These are phyloP conservation scores for Cyanodermella asteris DNA, from an alignment of 2,329 filamentous ascomycete genomes.

Conservation along the genomic window DNA sequence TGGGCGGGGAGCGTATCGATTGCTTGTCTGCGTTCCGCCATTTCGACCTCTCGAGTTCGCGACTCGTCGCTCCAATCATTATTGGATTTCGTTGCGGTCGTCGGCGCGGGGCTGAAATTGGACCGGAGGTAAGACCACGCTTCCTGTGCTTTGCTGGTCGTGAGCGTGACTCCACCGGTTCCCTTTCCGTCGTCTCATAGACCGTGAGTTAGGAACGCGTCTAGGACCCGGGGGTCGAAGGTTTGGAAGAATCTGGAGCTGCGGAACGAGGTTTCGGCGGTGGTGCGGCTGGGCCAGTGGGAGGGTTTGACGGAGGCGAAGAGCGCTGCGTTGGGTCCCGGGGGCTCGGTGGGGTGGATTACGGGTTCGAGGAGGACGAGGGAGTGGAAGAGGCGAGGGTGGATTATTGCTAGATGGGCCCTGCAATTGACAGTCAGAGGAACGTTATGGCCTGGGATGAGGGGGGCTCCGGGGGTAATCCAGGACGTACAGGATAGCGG, in stretches of 20 bases:
- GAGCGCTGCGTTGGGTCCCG: neutral
- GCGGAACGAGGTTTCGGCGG: conserved; percentile 3
- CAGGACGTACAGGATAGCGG: conserved; percentile 29
- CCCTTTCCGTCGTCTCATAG: neutral
- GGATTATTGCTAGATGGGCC: conserved; percentile 42
- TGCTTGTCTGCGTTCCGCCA: no score
- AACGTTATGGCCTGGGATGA: neutral
- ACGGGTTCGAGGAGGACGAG: conserved; percentile 60
- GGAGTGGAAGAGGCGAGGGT: conserved; percentile 53
- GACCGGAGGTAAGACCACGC: conserved; percentile 31
- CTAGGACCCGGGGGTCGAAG: neutral
- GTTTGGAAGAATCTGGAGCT: conserved; percentile 1
- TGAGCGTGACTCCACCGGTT: conserved; percentile 33
- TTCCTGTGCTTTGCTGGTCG: conserved; percentile 73
- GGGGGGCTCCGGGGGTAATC: no score
- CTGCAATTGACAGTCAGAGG: conserved; percentile 1
- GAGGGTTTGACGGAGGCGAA: neutral
- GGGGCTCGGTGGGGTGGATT: conserved; percentile 19
- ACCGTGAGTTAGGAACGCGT: neutral
- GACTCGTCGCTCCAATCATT: no score
- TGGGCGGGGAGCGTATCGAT: no score
- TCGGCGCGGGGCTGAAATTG: conserved; percentile 14
- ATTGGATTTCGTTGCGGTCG: no score
- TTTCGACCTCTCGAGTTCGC: no score
- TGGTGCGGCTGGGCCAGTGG: conserved; percentile 1